These are phyloP conservation scores for Phytophthora chlamydospora DNA, from an alignment of 352 stramenopile genomes.

Conservation along the genomic window DNA sequence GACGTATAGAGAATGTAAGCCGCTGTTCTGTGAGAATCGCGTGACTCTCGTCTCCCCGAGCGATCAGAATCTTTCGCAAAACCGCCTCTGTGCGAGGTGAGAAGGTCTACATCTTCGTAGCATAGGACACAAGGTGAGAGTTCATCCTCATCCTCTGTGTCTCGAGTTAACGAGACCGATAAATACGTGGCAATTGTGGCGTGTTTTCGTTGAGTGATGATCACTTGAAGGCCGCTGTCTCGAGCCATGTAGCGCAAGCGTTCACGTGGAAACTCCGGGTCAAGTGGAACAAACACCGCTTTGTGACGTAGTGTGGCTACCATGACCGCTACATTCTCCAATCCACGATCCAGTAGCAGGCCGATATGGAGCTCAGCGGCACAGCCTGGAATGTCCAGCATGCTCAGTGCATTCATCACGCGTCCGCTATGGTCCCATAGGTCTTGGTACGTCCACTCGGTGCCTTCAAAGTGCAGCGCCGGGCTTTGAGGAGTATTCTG, in stretches of 20 bases:
- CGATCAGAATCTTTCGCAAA: neutral
- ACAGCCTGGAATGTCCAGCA: conserved; percentile 13
- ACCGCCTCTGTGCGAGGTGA: neutral
- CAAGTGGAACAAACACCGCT: conserved; percentile 53
- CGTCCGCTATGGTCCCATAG: conserved; percentile 40
- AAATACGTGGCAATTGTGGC: conserved; percentile 24
- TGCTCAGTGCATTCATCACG: conserved; percentile 28
- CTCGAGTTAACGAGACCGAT: conserved; percentile 1
- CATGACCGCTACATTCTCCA: conserved; percentile 52
- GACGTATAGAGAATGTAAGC: conserved; percentile 82
- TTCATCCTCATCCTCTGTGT: conserved; percentile 4
- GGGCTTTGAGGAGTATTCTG: conserved; percentile 28
- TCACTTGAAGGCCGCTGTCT: conserved; percentile 45
- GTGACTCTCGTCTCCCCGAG: neutral
- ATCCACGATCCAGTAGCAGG: conserved; percentile 46
- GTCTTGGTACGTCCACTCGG: conserved; percentile 45
- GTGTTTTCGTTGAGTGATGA: conserved; percentile 50
- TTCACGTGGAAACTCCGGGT: conserved; percentile 51
- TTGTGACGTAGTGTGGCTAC: conserved; percentile 42
- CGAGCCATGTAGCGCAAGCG: conserved; percentile 57
- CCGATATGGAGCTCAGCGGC: conserved; percentile 37
- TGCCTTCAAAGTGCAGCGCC: conserved; percentile 49
- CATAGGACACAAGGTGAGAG: conserved; percentile 25
- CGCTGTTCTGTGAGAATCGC: conserved; percentile 16
- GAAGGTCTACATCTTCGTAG: conserved; percentile 38